Evolutionary conservation across 2,329 filamentous ascomycete species (phyloP).

Genomic region (Ophiostoma himal-ulmi): DNA sequence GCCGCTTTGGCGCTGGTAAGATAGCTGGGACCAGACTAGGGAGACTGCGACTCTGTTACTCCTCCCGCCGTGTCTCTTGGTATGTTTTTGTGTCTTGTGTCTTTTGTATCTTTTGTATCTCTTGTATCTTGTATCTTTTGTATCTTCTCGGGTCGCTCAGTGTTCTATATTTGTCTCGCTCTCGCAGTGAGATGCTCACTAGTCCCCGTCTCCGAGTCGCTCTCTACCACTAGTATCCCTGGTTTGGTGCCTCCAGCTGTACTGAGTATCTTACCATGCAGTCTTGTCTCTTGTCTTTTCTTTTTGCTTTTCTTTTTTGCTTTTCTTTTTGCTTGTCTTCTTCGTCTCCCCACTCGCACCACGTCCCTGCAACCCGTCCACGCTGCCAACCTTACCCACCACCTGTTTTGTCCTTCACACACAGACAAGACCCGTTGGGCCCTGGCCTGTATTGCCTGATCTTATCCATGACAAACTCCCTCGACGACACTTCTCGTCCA

Average conservation of each 20-base stretch:
- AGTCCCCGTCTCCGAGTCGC: not conserved
- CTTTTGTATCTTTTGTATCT: not conserved
- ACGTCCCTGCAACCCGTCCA: conserved; percentile 2
- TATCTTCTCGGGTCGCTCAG: not conserved
- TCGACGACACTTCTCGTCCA: not conserved
- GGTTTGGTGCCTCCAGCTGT: not conserved
- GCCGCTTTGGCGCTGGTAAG: not conserved
- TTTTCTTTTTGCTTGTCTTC: too few species aligned
- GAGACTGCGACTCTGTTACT: not conserved
- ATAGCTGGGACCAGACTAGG: not conserved
- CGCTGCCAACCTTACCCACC: conserved; percentile 14
- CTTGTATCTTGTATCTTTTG: not conserved
- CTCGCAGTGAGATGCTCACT: not conserved
- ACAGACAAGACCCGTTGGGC: not conserved
- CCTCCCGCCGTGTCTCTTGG: not conserved
- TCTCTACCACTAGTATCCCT: not conserved
- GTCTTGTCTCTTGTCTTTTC: not conserved
- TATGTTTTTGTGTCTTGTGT: too few species aligned
- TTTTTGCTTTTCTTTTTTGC: too few species aligned
- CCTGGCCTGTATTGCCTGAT: conserved; percentile 6
- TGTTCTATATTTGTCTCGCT: conserved; percentile 10
- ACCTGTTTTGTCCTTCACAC: not conserved
- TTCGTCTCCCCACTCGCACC: conserved; percentile 11
- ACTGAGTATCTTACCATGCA: not conserved
- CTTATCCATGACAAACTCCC: not conserved